A percentile compares a stretch with the other conserved stretches of the same genome.
Conservation (phyloP, 2,329 filamentous ascomycete species). For the Colletotrichum echinochloae region DNA sequence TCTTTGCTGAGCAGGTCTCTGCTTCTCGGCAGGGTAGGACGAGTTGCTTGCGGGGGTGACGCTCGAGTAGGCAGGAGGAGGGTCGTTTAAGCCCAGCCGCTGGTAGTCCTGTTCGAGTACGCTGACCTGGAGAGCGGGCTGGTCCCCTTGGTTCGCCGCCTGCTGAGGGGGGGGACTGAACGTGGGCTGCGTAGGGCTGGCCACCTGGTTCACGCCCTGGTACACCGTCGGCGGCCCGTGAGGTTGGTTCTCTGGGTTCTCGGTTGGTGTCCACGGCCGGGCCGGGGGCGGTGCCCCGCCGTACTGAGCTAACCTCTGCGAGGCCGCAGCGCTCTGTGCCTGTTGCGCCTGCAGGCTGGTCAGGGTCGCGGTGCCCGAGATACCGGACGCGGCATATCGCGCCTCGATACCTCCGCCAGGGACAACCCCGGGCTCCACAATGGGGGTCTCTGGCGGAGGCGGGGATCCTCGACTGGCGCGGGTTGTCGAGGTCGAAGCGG, state of each 20-base stretch:
- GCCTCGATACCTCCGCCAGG: constrained; percentile 88
- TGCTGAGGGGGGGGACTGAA: constrained; percentile 59
- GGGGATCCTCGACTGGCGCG: constrained; percentile 92
- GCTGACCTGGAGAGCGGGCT: constrained; percentile 67
- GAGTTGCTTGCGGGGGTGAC: constrained; percentile 67
- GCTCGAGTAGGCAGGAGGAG: constrained; percentile 95
- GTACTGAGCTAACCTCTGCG: constrained; percentile 86
- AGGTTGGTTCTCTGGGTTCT: constrained; percentile 85
- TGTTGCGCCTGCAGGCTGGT: constrained; percentile 75
- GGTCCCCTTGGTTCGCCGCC: constrained; percentile 48
- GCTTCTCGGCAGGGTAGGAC: constrained; percentile 85
- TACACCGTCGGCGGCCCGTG: constrained; percentile 93
- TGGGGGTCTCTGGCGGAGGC: constrained; percentile 92
- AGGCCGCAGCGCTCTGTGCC: constrained; percentile 79
- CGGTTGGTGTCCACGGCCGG: constrained; percentile 95
- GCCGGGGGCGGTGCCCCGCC: constrained; percentile 61
- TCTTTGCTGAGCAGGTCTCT: constrained; percentile 57
- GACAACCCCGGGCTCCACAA: constrained; percentile 77
- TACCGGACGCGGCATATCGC: constrained; percentile 90
- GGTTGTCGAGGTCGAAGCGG: constrained; percentile 93
- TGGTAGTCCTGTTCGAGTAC: constrained; percentile 89
- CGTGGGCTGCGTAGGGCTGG: constrained; percentile 62
- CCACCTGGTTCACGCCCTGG: constrained; percentile 82
- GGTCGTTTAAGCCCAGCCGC: constrained; percentile 83
- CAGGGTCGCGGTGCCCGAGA: constrained; percentile 85